phyloP scores from a whole-genome alignment of 1,284 basidiomycete species.

The Acaromyces ingoldii region DNA sequence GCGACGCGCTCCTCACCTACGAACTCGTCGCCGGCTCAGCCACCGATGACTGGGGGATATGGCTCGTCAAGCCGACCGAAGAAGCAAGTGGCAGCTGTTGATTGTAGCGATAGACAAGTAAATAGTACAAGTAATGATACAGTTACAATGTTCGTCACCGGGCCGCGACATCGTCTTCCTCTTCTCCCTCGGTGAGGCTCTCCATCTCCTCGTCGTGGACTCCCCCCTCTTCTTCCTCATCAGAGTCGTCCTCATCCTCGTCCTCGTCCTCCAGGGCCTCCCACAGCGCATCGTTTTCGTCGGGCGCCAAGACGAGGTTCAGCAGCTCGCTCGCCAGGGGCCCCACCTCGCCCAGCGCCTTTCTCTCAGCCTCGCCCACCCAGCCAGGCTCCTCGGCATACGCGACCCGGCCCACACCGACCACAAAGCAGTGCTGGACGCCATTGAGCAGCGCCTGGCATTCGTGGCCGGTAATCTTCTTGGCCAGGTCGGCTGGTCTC shows the following conservation, averaged over 20 bases:
- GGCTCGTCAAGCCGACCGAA: too few species aligned
- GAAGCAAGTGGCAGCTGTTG: too few species aligned
- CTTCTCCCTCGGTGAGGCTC: conserved; percentile 2
- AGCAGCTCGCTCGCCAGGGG: conserved; percentile 35
- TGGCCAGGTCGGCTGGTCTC: conserved; percentile 8
- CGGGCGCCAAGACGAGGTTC: conserved; percentile 37
- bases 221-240: conserved; percentile 7
- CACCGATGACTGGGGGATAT: too few species aligned
- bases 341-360: conserved; percentile 26
- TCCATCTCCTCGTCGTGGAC: background rate
- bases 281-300: conserved; percentile 36
- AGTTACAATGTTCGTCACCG: too few species aligned
- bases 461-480: conserved; percentile 30
- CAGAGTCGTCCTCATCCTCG: conserved; percentile 6
- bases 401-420: conserved; percentile 31
- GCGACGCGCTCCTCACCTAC: background rate
- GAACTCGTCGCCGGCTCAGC: conserved; percentile 1
- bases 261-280: conserved; percentile 22
- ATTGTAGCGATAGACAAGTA: too few species aligned
- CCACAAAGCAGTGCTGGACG: conserved; percentile 36
- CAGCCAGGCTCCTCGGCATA: conserved; percentile 40
- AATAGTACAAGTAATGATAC: too few species aligned
- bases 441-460: conserved; percentile 40
- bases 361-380: conserved; percentile 14
- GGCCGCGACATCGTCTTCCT: background rate